A percentile compares a stretch with the other conserved stretches of the same genome.
Conservation (phyloP, 2,329 filamentous ascomycete genomes). For the Trichophyton schoenleinii region DNA sequence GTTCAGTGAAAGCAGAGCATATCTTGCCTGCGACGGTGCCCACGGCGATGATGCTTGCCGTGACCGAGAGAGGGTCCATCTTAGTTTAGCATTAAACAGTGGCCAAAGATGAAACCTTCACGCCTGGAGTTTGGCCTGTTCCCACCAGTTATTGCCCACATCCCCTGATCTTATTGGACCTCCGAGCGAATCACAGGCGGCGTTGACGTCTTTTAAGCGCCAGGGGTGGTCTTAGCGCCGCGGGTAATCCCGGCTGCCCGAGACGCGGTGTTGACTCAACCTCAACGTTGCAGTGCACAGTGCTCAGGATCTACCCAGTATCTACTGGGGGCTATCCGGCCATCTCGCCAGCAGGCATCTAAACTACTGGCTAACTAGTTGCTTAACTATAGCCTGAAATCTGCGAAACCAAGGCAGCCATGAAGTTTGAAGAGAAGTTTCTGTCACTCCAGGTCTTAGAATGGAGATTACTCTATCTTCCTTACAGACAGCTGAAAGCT, state of each 20-base stretch:
- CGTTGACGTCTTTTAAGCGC: no score
- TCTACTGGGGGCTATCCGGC: no score
- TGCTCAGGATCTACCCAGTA: no score
- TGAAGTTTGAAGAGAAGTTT: slow-evolving; percentile 23
- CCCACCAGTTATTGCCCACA: no score
- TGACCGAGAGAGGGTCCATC: slow-evolving; percentile 20
- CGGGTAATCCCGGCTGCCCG: no score
- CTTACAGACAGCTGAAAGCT: slow-evolving; percentile 20
- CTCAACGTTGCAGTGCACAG: no score
- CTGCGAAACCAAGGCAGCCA: slow-evolving; percentile 7
- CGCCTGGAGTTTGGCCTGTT: no score
- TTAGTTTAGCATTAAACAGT: not conserved
- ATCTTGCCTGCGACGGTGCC: slow-evolving; percentile 17
- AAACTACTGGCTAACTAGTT: not conserved
- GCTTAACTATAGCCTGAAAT: not conserved
- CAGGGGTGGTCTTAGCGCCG: no score
- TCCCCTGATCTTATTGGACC: no score
- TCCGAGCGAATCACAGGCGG: no score
- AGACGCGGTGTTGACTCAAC: no score
- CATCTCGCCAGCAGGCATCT: not conserved
- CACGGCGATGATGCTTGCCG: slow-evolving; percentile 17
- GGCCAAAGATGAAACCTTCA: no score
- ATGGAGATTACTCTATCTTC: slow-evolving; percentile 20
- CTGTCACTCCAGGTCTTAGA: slow-evolving; percentile 18
- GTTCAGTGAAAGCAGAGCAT: slow-evolving; percentile 16